These are phyloP conservation scores for Artemisia annua DNA, from an alignment of 129 eudicot genomes.

Conservation along the genomic window DNA sequence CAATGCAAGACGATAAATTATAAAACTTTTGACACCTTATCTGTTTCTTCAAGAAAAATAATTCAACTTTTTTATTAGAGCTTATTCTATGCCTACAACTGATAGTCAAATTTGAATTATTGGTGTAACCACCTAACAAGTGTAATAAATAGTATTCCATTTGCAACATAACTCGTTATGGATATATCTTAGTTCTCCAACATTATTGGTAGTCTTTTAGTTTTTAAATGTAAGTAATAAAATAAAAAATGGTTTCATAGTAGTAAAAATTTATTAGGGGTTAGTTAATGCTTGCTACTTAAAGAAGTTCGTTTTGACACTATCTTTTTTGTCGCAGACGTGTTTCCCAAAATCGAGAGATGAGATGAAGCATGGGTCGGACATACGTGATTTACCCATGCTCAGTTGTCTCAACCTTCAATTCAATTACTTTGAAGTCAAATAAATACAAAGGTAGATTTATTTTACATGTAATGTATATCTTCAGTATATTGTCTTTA, in stretches of 20 bases:
- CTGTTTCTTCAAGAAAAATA: not conserved
- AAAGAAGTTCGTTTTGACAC: conserved; percentile 23
- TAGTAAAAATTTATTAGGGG: conserved; percentile 11
- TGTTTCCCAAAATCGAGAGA: conserved; percentile 37
- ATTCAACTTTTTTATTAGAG: not conserved
- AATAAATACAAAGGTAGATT: not conserved
- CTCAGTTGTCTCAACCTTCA: conserved; percentile 24
- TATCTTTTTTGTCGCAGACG: conserved; percentile 22
- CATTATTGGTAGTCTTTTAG: conserved; percentile 6
- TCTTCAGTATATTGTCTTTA: too few species aligned
- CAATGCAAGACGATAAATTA: not conserved
- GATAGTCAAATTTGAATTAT: not conserved
- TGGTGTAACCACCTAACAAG: not conserved
- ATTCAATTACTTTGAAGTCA: conserved; percentile 10
- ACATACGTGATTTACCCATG: conserved; percentile 32
- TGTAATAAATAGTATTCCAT: conserved; percentile 10
- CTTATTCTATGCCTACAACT: too few species aligned
- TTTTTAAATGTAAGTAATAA: not conserved
- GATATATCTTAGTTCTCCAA: not conserved
- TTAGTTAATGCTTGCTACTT: conserved; percentile 23
- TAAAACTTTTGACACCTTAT: not conserved
- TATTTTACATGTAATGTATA: not conserved
- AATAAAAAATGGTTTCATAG: not conserved
- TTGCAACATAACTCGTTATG: not conserved
- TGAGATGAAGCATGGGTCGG: conserved; percentile 35